Evolutionary conservation across 371 early-diverging fungal species (phyloP).

Genomic region (Mucor plumbeus): DNA sequence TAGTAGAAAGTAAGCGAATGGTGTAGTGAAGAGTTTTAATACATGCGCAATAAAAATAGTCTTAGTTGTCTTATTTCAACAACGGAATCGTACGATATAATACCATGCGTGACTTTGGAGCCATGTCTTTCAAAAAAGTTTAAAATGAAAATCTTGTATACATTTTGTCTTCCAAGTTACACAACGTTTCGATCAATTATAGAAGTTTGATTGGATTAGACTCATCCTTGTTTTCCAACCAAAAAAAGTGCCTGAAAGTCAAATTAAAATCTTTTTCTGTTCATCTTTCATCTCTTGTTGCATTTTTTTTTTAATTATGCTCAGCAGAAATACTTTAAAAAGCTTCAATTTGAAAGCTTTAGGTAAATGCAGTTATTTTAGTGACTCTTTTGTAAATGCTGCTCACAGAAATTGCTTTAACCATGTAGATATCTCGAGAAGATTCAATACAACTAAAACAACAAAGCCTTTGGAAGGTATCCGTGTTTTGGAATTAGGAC

Average conservation of each 20-base stretch:
- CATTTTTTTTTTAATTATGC: constrained; percentile 5
- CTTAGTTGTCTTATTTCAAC: too few species aligned
- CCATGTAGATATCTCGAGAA: neutral
- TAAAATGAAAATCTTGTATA: neutral
- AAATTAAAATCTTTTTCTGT: neutral
- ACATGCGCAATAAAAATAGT: too few species aligned
- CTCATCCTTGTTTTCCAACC: constrained; percentile 9
- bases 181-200: neutral
- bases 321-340: neutral
- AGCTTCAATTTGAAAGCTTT: neutral
- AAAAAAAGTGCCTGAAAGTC: constrained; percentile 3
- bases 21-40: too few species aligned
- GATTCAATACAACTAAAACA: constrained; percentile 7
- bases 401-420: too few species aligned
- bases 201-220: constrained; percentile 20
- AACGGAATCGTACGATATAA: too few species aligned
- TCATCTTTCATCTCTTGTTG: neutral
- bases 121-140: too few species aligned
- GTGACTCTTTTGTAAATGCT: neutral
- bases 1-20: too few species aligned
- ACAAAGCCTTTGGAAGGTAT: constrained; percentile 53
- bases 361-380: neutral
- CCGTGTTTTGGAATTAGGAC: constrained; percentile 56
- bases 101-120: too few species aligned
- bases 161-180: neutral